Base-by-base conservation (phyloP, 202 grass and related monocot species). In the Setaria viridis region DNA sequence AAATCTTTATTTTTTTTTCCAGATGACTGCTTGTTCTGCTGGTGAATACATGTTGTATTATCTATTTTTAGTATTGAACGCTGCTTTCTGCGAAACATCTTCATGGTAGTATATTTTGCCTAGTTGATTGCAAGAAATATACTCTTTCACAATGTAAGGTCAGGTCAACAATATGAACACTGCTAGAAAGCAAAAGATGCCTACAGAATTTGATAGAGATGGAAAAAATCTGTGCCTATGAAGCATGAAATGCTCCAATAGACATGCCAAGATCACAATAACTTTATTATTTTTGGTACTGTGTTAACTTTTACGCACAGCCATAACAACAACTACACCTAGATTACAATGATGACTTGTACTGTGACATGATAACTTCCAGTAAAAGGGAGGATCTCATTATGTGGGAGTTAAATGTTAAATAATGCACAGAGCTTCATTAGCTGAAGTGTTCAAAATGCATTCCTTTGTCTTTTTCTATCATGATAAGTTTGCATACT, bases 391-490 rank as follows among this genome's bases (percentile, higher is more conserved):
- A 41, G 39, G 33, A 13, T 70, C 12, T 43, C 19, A 46, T 45
- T 71, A 19, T 9, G 71, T 0, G 7, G 20, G 14, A 80, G 48
- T 33, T 53, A 37, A 55, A 11, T 43, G 65, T 30, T 70, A 30
- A 70, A 56, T 74, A 70, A n/a, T 57, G 20, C 20, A 55, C 49
- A 25, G 9, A n/a, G 50, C 1, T 69, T 47, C 57, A 55, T 54
- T 29, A 51, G 20, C 30, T 77, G 4, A 20, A 82, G 30, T 62
- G 15, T 70, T 72, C 0, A 35, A 53, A 70, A 77, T 50, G 16
- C 64, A n/a, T 70, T 77, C 56, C 8, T 78, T 83, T 67, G 11
- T 5, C 69, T 74, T 66, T 42, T 73, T 14, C 19, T 80, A 48
- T 16, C 56, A 65, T 76, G 25, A 73, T 25, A 78, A 60, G 16